These are phyloP conservation scores for Gliomastix tumulicola DNA, from an alignment of 2,329 filamentous ascomycete species.

Conservation along the genomic window DNA sequence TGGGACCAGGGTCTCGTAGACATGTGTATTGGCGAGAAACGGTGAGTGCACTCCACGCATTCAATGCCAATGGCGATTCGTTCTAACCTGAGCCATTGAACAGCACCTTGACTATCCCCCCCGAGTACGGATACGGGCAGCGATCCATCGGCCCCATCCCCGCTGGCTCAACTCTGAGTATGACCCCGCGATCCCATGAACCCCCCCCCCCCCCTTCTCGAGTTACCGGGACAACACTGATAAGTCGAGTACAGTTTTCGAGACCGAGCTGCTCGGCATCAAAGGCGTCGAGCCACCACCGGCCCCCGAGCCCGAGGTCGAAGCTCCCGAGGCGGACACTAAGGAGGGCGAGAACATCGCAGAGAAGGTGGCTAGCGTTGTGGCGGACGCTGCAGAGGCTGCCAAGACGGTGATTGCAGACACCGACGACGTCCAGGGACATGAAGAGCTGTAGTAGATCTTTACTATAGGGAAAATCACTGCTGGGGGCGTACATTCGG, in stretches of 20 bases:
- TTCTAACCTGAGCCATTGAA: too few species aligned
- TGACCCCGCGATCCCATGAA: conserved; percentile 13
- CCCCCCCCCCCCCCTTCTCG: conserved; percentile 3
- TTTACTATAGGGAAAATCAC: too few species aligned
- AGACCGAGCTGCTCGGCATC: conserved; percentile 85
- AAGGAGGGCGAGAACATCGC: conserved; percentile 23
- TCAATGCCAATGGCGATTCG: too few species aligned
- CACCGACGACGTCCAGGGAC: conserved; percentile 47
- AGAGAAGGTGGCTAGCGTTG: conserved; percentile 37
- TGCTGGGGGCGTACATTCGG: too few species aligned
- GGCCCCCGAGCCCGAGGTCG: conserved; percentile 20
- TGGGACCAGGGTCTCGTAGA: conserved; percentile 88
- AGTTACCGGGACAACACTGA: conserved; percentile 7
- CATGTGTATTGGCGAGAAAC: conserved; percentile 95
- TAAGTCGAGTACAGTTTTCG: conserved; percentile 73
- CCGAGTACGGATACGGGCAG: conserved; percentile 75
- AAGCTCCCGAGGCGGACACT: conserved; percentile 12
- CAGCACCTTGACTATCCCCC: conserved; percentile 81
- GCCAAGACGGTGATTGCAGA: conserved; percentile 46
- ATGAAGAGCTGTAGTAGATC: conserved; percentile 58
- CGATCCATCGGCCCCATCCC: conserved; percentile 76
- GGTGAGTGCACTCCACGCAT: conserved; percentile 28
- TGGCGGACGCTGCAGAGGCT: conserved; percentile 41
- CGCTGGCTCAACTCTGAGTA: conserved; percentile 68
- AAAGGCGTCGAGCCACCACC: conserved; percentile 55